A percentile compares a stretch with the other conserved stretches of the same genome.
These are phyloP conservation scores for Lactifluus subvellereus DNA, from an alignment of 768 basidiomycete species.

Conservation along the genomic window DNA sequence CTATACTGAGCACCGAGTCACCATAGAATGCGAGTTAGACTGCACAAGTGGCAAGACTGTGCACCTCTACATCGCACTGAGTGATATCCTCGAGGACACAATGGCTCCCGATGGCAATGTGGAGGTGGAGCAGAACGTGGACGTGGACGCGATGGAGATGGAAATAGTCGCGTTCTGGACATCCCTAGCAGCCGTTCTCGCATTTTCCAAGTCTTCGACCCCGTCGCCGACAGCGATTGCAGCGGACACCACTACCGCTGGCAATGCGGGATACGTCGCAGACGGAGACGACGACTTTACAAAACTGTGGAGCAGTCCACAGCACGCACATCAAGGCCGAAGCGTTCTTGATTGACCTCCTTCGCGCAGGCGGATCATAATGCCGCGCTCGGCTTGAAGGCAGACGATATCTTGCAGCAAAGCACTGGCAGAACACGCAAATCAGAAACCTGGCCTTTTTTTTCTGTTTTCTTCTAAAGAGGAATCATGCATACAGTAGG, in stretches of 20 bases:
- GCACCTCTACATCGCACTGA: not conserved
- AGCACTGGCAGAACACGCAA: not conserved
- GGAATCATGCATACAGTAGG: too few relatives aligned
- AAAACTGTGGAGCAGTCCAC: not conserved
- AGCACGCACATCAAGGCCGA: not conserved
- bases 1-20: too few relatives aligned
- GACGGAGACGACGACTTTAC: slow-evolving; percentile 2
- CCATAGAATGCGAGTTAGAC: too few relatives aligned
- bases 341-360: not conserved
- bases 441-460: not conserved
- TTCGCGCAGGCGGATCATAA: slow-evolving; percentile 1
- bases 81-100: too few relatives aligned
- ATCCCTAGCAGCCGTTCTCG: slow-evolving; percentile 14
- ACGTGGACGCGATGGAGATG: slow-evolving; percentile 9
- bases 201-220: not conserved
- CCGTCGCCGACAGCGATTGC: not conserved
- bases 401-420: slow-evolving; percentile 15
- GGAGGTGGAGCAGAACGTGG: not conserved
- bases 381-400: slow-evolving; percentile 1
- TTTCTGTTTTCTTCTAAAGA: too few relatives aligned
- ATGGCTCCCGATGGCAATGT: not conserved
- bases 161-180: slow-evolving; percentile 10
- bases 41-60: too few relatives aligned
- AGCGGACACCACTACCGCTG: not conserved
- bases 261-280: not conserved